Percentiles rank a stretch among this genome's conserved stretches.
phyloP scores from a whole-genome alignment of 495 filamentous ascomycete genomes.

The Penicillium paradoxum region DNA sequence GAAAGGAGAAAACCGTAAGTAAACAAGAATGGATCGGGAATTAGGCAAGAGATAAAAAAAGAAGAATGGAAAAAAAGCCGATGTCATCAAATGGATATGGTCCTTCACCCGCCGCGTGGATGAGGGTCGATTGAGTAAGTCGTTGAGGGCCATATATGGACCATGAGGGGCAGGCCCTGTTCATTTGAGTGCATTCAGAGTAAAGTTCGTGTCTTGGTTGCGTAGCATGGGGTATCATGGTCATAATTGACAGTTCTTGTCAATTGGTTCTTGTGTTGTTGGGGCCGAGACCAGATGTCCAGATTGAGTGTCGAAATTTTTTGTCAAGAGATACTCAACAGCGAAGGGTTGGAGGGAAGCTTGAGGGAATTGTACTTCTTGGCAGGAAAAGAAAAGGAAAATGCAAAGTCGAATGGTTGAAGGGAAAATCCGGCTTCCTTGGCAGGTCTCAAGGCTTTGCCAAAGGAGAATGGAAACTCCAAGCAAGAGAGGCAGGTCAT shows the following conservation, averaged over 20 bases:
- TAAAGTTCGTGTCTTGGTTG: slow-evolving; percentile 5
- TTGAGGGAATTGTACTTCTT: background rate
- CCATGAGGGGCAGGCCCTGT: slow-evolving; percentile 1
- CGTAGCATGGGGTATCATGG: slow-evolving; percentile 6
- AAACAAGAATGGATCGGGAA: background rate
- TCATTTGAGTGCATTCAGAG: slow-evolving; percentile 4
- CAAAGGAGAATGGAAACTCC: background rate
- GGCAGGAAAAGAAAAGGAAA: background rate
- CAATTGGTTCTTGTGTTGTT: slow-evolving; percentile 1
- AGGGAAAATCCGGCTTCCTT: background rate
- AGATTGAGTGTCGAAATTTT: background rate
- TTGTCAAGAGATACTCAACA: no score
- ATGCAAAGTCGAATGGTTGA: background rate
- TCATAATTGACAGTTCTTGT: slow-evolving; percentile 4
- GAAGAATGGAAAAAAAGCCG: background rate
- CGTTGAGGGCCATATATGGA: background rate
- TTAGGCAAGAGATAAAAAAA: background rate
- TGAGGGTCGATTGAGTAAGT: background rate
- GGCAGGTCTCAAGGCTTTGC: background rate
- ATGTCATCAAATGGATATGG: background rate
- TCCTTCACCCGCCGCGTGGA: background rate
- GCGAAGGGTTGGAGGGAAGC: background rate
- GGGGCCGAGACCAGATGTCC: slow-evolving; percentile 1
- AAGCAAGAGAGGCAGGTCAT: background rate
- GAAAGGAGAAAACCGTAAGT: background rate